Evolutionary conservation across 176 grass and related monocot genomes (phyloP), one percentile per base, ranked within the genome.

Genomic region (Ensete ventricosum): DNA sequence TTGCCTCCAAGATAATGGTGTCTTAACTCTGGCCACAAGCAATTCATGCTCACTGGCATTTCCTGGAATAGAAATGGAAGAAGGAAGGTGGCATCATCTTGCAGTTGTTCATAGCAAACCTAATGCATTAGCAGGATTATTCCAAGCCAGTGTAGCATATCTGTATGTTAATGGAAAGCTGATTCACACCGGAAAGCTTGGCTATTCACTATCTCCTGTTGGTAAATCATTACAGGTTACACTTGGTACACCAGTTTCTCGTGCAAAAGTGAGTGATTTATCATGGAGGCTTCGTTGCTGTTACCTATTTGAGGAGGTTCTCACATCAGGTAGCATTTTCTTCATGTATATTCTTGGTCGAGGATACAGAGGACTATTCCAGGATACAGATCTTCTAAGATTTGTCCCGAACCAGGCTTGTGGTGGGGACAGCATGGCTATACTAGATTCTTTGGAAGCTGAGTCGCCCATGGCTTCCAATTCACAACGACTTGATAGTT

Each of bases 221-320:
- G 96, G 91, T 72, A 99, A 94, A 85, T 99, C 96, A 19, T 82
- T 99, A 77, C 96, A 99, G 83, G 96, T 99, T 83, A 99, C 96
- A 76, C 82, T 99, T 74, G 96, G 96, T 52, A 95, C 86, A 78
- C 86, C 96, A 79, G 73, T 57, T 72, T 73, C 78, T 62, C 86
- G 52, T 77, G 86, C 84, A 58, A 95, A 87, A 83, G 73, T 84
- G 65, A 89, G 90, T 81, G 91, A 99, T 20, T 72, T 95, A 53
- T 85, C 85, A 88, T 99, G 91, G 86, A 74, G 84, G 51, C 86
- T 99, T 55, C 88, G 96, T 63, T 99, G 86, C 62, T 99, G 88
- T 89, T 94, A 95, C 85, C 84, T 99, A 50, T 95, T 99, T 59
- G 96, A 99, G 81, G 96, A 99, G 79, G 96, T 95, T 68, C 73